A percentile compares a stretch with the other conserved stretches of the same genome.
These are phyloP conservation scores for Yueomyces sp. DNA, from an alignment of 805 yeast species.

Conservation along the genomic window DNA sequence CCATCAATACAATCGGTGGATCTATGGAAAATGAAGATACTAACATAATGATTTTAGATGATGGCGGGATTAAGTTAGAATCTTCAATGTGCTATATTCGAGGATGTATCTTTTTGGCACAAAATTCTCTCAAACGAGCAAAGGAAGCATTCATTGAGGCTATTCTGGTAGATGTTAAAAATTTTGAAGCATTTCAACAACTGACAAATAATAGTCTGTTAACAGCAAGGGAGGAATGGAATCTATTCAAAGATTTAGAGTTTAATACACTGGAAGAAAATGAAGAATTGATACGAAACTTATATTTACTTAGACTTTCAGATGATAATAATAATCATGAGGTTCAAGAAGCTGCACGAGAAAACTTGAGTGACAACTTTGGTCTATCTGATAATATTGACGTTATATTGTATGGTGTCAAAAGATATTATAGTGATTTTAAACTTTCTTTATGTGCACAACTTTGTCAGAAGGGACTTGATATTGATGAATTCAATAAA, in stretches of 20 bases:
- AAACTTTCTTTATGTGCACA: constrained; percentile 63
- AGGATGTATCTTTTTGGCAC: constrained; percentile 72
- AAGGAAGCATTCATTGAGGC: constrained; percentile 83
- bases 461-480: constrained; percentile 47
- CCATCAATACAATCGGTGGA: neutral
- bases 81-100: constrained; percentile 77
- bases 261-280: constrained; percentile 53
- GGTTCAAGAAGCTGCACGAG: constrained; percentile 45
- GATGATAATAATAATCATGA: constrained; percentile 40
- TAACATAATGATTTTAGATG: constrained; percentile 19
- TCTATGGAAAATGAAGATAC: neutral
- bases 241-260: constrained; percentile 50
- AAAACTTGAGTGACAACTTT: constrained; percentile 55
- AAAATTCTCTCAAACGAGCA: constrained; percentile 74
- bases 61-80: constrained; percentile 79
- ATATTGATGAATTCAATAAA: constrained; percentile 58
- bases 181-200: constrained; percentile 85
- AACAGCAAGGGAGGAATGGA: constrained; percentile 83
- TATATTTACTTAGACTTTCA: constrained; percentile 56
- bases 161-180: constrained; percentile 72
- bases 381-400: constrained; percentile 59
- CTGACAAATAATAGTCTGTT: constrained; percentile 57
- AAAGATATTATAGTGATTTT: constrained; percentile 59
- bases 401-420: constrained; percentile 54
- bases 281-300: constrained; percentile 60